Evolutionary conservation across 768 basidiomycete genomes (phyloP), one percentile per base, ranked within the genome.

Genomic region (Tremella fuciformis): DNA sequence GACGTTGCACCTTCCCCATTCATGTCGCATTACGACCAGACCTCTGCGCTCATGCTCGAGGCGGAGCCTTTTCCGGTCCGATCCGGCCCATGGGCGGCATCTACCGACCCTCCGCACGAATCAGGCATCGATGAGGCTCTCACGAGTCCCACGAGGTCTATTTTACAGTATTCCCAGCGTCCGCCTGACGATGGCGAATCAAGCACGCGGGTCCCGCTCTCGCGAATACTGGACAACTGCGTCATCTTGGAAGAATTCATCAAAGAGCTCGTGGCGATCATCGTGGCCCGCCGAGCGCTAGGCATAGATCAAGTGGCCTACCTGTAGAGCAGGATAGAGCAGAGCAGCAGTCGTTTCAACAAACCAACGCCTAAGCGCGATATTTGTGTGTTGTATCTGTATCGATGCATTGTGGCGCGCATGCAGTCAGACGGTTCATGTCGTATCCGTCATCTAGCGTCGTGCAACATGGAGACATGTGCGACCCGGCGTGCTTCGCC

Each of bases 161-260:
- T 8, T 6, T 18, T 15, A 8, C n/a, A 22, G 8, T 46, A 22
- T 8, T n/a, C n/a, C 22, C 42, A 46, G 22, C n/a, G 42, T 6
- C n/a, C n/a, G 15, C n/a, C 4, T 6, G 47, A 49, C 2, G 8
- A 15, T 29, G 54, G 26, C 9, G 47, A 18, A 13, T n/a, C n/a
- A 4, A 24, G 13, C 11, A 38, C 11, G 18, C 24, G 37, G 38
- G 38, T 40, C 26, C 18, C 56, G 38, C 24, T 48, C 38, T 21
- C 53, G 39, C 40, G 21, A 62, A 75, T 97, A 55, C 79, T 97
- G 74, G 94, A 97, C 74, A 97, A 97, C 71, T 87, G 93, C 26
- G 91, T 98, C 26, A 86, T 97, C 40, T 74, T 98, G 62, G 94
- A 97, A 77, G 94, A 97, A 77, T 88, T 86, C 60, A 87, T 97